Evolutionary conservation across 495 filamentous ascomycete genomes (phyloP), one percentile per base, ranked within the genome.

Genomic region (Hyaloscypha variabilis): DNA sequence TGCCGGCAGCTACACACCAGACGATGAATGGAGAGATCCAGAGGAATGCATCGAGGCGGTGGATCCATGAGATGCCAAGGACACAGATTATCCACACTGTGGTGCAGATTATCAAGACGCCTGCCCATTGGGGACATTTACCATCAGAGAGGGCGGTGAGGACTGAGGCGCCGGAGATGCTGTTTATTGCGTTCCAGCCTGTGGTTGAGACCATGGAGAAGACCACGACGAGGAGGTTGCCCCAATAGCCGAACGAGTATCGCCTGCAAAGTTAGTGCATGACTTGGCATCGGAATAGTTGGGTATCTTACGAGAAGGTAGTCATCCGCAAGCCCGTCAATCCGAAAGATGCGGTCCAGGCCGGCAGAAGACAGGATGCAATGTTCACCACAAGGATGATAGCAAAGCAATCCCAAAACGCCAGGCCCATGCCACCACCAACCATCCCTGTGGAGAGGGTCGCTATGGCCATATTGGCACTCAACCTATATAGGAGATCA

Each of bases 1-100:
- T 58, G 21, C 55, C 55, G 21, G 55, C 55, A 31, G 55, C 55
- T 31, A 58, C 55, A 58, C 55, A 58, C 55, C 55, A 58, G 28
- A 58, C 55, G 31, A 58, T 31, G 55, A 30, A 58, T 31, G 55
- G 55, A 4, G 31, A 34, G 19, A 58, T 34, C 55, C 55, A 58
- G 30, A 58, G 31, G 30, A 58, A 58, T 3, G 55, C 55, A 34
- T 58, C 55, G 14, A 58, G 19, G 28, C 55, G 55, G 4, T 58
- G 55, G 28, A 58, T 58, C 55, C 55, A 58, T 23, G 55, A 31
- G 26, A 58, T 58, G 4, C 55, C 55, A 23, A 58, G 30, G 55
- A 58, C 55, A 23, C 55, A 58, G 21, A 58, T 58, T 8, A 58
- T 58, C 55, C 55, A 58, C 24, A 58, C 55, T 8, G 21, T 36